phyloP scores from a whole-genome alignment of 2,329 filamentous ascomycete genomes.

The Zasmidium cellare region DNA sequence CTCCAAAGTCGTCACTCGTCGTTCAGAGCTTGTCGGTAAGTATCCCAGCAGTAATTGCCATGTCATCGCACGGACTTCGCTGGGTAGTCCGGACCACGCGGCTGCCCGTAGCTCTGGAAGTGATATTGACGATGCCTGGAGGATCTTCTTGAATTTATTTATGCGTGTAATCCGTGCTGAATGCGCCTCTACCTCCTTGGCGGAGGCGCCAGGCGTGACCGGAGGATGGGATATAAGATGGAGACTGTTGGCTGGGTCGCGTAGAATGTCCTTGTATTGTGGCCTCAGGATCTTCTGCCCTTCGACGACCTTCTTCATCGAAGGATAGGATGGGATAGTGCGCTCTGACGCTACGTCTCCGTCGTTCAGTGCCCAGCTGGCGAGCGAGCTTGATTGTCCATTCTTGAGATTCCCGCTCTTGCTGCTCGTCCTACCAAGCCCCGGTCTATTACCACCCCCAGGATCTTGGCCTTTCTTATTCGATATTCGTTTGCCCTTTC shows the following conservation, averaged over 20 bases:
- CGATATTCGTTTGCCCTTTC: conserved; percentile 58
- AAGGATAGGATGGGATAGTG: conserved; percentile 72
- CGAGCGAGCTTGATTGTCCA: conserved; percentile 16
- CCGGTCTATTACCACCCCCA: conserved; percentile 34
- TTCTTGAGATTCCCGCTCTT: conserved; percentile 18
- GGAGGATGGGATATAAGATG: conserved; percentile 90
- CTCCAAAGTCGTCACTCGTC: conserved; percentile 84
- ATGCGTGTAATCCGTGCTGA: conserved; percentile 88
- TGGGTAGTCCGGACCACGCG: conserved; percentile 92
- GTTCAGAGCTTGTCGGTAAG: conserved; percentile 92
- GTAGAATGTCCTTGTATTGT: conserved; percentile 94
- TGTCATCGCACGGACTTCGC: conserved; percentile 97
- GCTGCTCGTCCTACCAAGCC: conserved; percentile 16
- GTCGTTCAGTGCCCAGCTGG: conserved; percentile 69
- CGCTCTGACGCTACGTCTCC: conserved; percentile 93
- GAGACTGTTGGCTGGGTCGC: conserved; percentile 84
- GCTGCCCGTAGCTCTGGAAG: conserved; percentile 78
- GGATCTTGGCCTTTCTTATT: conserved; percentile 47
- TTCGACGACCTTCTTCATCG: conserved; percentile 76
- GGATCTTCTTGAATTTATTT: conserved; percentile 96
- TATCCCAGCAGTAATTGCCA: conserved; percentile 97
- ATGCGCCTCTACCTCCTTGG: conserved; percentile 83
- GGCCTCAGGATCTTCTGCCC: conserved; percentile 87
- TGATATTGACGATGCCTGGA: conserved; percentile 88
- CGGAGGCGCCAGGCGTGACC: conserved; percentile 68